Conservation (phyloP, 192 early-diverging fungal species). For the Coemansia sp. region DNA sequence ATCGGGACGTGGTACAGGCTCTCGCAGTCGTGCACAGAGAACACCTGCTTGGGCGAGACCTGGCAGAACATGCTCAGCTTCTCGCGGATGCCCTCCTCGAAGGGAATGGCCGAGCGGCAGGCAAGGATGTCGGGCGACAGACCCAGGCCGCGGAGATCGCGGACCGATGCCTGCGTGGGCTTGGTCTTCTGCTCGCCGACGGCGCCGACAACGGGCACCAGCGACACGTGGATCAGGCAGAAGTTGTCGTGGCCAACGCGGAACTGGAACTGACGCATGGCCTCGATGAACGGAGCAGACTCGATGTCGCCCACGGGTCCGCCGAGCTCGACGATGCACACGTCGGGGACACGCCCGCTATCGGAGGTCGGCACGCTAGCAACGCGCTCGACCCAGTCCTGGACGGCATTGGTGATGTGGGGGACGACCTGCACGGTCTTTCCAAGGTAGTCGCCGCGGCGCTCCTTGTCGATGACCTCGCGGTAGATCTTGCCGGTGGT, state of each 20-base stretch:
- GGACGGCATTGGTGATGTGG: constrained; percentile 95
- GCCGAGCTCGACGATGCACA: constrained; percentile 97
- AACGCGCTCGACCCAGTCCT: constrained; percentile 98
- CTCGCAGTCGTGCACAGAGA: constrained; percentile 94
- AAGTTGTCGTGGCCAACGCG: constrained; percentile 98
- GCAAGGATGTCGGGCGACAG: constrained; percentile 95
- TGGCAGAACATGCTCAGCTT: constrained; percentile 99
- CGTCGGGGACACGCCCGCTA: constrained; percentile 67
- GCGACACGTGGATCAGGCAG: constrained; percentile 94
- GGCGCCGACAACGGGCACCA: constrained; percentile 93
- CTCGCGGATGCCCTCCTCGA: constrained; percentile 77
- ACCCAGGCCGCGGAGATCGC: constrained; percentile 92
- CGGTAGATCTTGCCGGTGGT: constrained; percentile 99
- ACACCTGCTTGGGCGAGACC: constrained; percentile 85
- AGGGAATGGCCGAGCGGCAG: constrained; percentile 82
- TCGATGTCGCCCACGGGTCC: constrained; percentile 99
- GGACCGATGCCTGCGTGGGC: constrained; percentile 95
- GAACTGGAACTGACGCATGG: constrained; percentile 99
- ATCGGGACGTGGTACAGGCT: constrained; percentile 97
- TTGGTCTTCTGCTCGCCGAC: constrained; percentile 99
- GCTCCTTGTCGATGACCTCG: constrained; percentile 91
- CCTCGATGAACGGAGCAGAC: constrained; percentile 98
- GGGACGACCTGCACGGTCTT: constrained; percentile 99
- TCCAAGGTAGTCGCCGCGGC: constrained; percentile 92
- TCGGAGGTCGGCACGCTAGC: constrained; percentile 82